Base-by-base conservation (phyloP, 345 rosid genomes). In the Populus deltoides region DNA sequence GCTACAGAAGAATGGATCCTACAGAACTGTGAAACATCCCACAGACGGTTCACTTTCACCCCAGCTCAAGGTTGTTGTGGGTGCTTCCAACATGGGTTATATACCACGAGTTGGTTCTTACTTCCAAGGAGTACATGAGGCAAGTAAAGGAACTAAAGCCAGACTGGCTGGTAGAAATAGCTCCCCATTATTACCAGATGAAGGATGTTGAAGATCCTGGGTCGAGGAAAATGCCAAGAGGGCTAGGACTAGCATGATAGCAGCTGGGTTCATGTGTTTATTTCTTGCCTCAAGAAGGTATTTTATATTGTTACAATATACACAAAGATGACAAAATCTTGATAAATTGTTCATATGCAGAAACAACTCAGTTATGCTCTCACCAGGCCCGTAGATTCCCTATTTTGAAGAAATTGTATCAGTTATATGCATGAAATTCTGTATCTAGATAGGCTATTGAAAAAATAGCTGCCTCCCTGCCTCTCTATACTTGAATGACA, bases 141-240 rank as follows among this genome's bases (percentile, higher is more conserved):
- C 94, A 94, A 89, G 98, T 92, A 45, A 91, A 97, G 17, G 98
- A 97, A 80, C 90, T 94, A 79, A 97, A 92, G 84, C 99, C 99
- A 7, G 99, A 97, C 57, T 97, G 99, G 98, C 87, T 97, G 86
- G 92, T 94, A 66, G 99, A 97, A 86, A 90, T 94, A 83, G 98
- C 97, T 22, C 99, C 98, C 1, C 98, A 97, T 76, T 97, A 83
- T 82, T 97, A 94, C 88, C 97, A 97, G 86, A 77, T 81, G 83
- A 33, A 33, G 36, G 36, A 33, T 33, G 36, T 33, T 33, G 36
- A 33, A 33, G 36, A 33, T 33, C 36, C 85, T 27, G 84, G 80
- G 33, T 83, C 97, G 20, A 95, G 92, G 91, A 92, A 94, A 83
- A 87, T 91, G 96, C 99, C 98, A 11, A 86, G 87, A 75, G 96